These are phyloP conservation scores for Scheffersomyces titani DNA, from an alignment of 1,139 yeast species.

Conservation along the genomic window DNA sequence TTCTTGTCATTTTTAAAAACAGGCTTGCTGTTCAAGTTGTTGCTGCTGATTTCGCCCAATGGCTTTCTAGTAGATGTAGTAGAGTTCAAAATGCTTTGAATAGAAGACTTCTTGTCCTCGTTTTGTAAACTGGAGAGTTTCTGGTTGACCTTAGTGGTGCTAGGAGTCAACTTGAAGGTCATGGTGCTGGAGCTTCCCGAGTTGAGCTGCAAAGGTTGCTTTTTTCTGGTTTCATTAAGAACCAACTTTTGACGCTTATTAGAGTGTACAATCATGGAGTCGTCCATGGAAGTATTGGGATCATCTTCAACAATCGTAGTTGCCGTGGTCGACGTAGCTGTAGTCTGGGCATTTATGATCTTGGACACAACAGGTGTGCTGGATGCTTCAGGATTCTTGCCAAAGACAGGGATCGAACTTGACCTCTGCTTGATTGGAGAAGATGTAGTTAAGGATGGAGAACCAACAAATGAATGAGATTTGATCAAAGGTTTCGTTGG, in stretches of 20 bases:
- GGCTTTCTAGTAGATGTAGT: conserved; percentile 26
- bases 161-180: conserved; percentile 45
- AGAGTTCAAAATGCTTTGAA: conserved; percentile 20
- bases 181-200: conserved; percentile 33
- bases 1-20: conserved; percentile 15
- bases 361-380: neutral
- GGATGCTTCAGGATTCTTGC: conserved; percentile 1
- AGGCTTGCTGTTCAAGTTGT: conserved; percentile 12
- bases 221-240: conserved; percentile 39
- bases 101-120: conserved; percentile 12
- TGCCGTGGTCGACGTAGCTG: neutral
- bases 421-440: conserved; percentile 27
- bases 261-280: conserved; percentile 20
- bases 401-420: conserved; percentile 18
- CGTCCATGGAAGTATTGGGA: conserved; percentile 22
- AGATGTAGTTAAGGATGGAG: conserved; percentile 18
- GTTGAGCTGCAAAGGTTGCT: conserved; percentile 38
- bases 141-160: conserved; percentile 13
- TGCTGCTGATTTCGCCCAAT: conserved; percentile 26
- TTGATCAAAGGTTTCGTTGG: conserved; percentile 29
- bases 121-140: conserved; percentile 12
- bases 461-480: conserved; percentile 28
- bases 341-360: neutral
- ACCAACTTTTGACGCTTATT: conserved; percentile 17
- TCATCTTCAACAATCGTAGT: conserved; percentile 10